These are phyloP conservation scores for Cucurbita pepo DNA, from an alignment of 306 rosid species.

Conservation along the genomic window DNA sequence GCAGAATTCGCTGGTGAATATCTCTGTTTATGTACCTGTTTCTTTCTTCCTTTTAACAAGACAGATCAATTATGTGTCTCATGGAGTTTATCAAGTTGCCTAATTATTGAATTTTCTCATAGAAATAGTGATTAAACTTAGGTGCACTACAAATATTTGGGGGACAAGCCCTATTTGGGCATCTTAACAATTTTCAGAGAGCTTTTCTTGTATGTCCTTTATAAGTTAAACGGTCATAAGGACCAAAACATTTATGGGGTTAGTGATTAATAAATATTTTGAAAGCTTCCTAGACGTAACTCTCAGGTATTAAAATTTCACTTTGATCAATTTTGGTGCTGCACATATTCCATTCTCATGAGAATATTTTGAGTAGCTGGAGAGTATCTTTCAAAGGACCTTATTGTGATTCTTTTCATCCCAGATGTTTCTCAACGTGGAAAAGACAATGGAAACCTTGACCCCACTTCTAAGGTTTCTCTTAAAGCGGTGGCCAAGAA, in stretches of 20 bases:
- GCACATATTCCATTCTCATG: background rate
- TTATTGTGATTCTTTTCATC: constrained; percentile 13
- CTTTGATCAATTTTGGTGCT: background rate
- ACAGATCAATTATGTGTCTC: background rate
- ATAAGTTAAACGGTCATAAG: background rate
- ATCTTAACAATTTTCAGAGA: background rate
- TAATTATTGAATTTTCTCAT: background rate
- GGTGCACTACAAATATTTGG: background rate
- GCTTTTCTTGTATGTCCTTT: background rate
- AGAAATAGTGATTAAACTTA: background rate
- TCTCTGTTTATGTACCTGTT: constrained; percentile 4
- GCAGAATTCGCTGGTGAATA: constrained; percentile 88
- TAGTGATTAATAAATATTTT: background rate
- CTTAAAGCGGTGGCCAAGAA: constrained; percentile 55
- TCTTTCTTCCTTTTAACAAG: background rate
- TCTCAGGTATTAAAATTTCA: background rate
- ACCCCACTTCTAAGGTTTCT: constrained; percentile 52
- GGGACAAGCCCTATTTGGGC: background rate
- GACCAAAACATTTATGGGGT: background rate
- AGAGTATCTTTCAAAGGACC: background rate
- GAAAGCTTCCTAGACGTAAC: background rate
- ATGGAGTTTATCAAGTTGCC: background rate
- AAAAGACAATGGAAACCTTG: constrained; percentile 75
- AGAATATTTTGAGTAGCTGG: background rate
- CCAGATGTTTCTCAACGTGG: constrained; percentile 95